Base-by-base conservation (phyloP, 768 basidiomycete genomes). In the Harrya chromipes region DNA sequence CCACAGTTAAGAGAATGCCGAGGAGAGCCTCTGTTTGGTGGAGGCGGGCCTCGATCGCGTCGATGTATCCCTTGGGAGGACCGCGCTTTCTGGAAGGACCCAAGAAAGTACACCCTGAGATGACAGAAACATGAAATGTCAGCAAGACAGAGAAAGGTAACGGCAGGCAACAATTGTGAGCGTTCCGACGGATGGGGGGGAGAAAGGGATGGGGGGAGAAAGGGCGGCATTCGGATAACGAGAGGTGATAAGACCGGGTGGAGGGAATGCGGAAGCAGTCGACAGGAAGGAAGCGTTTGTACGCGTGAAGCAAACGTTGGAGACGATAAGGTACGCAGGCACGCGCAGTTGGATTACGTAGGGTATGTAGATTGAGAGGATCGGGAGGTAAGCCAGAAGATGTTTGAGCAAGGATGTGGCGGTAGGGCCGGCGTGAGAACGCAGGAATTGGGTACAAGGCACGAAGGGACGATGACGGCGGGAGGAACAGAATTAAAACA, bases 61-160 rank as follows among this genome's bases (percentile, higher is more conserved):
- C 91, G 62, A 95, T 94, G 74, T 95, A 95, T 1, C 92, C 92
- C 63, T 90, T 91, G n/a, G 90, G 88, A 4, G 88, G 87, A 2
- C 91, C 91, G 56, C 91, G 85, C 64, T 87, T 87, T 57, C 85
- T 80, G 12, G 87, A 88, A 8, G 86, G 86, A 3, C 85, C 85
- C 35, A 89, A 74, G 68, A 87, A 89, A 0, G 88, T 88, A 62
- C 87, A 90, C 17, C 80, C 85, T 88, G 33, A 37, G 62, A 29
- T 17, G 53, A 26, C 26, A 26, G 26, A 26, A 23, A 26, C 26
- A 26, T 8, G 26, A 41, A 49, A 27, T 41, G 53, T 47, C 51
- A 52, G 41, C 40, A 57, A 41, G 46, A 44, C 16, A 34, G 44
- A 35, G 26, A 47, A 48, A 51, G 26, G 29, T 29, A 13, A 13